Percentiles rank a stretch among this genome's conserved stretches.
These are phyloP conservation scores for Usnea hakonensis DNA, from an alignment of 495 filamentous ascomycete genomes.

Conservation along the genomic window DNA sequence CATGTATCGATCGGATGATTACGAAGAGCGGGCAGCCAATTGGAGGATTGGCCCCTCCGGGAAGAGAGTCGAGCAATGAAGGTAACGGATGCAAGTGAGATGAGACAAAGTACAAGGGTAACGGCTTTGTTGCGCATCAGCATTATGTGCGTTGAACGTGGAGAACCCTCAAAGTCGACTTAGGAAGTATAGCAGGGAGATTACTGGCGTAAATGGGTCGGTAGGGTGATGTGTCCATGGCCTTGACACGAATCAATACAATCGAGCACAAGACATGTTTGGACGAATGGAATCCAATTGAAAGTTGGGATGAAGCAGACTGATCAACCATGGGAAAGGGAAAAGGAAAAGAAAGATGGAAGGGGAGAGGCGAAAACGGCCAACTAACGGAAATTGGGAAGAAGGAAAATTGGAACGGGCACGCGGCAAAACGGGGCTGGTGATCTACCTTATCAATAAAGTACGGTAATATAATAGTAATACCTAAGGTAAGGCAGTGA, in stretches of 20 bases:
- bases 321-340: too few species aligned
- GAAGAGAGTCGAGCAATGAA: constrained; percentile 11
- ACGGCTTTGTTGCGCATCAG: constrained; percentile 6
- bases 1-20: constrained; percentile 7
- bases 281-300: too few species aligned
- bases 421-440: too few species aligned
- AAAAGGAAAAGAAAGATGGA: not conserved
- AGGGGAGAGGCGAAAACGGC: not conserved
- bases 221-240: not conserved
- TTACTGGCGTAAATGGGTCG: not conserved
- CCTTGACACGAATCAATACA: not conserved
- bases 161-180: not conserved
- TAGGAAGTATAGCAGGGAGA: not conserved
- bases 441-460: too few species aligned
- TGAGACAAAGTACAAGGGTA: constrained; percentile 8
- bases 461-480: too few species aligned
- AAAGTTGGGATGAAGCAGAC: too few species aligned
- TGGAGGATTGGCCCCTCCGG: not conserved
- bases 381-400: not conserved
- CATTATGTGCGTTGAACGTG: constrained; percentile 5
- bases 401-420: too few species aligned
- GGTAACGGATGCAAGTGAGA: constrained; percentile 6
- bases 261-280: not conserved
- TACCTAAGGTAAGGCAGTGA: too few species aligned
- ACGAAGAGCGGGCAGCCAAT: constrained; percentile 14